Evolutionary conservation across 2,329 filamentous ascomycete genomes (phyloP).

Genomic region (Kalmusia sp.): DNA sequence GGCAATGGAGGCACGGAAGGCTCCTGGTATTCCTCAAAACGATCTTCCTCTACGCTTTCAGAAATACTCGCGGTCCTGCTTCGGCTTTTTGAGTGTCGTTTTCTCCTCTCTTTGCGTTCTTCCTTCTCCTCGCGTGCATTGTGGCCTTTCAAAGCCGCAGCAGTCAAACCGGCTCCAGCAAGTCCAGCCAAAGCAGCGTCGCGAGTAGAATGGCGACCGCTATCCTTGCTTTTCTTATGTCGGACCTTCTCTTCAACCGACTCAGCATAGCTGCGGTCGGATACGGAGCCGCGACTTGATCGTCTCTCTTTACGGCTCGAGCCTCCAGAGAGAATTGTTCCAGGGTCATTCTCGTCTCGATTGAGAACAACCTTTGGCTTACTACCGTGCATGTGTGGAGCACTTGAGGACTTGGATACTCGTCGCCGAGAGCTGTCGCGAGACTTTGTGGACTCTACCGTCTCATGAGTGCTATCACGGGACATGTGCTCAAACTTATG

Average conservation of each 20-base stretch:
- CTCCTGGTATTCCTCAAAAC: constrained; percentile 57
- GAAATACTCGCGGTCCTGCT: constrained; percentile 61
- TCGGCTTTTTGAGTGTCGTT: constrained; percentile 58
- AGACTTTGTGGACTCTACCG: constrained; percentile 63
- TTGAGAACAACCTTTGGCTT: constrained; percentile 69
- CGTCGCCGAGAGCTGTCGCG: constrained; percentile 57
- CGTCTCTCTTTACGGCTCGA: constrained; percentile 61
- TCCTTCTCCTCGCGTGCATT: constrained; percentile 64
- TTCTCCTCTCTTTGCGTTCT: constrained; percentile 53
- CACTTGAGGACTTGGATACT: constrained; percentile 67
- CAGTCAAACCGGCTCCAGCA: constrained; percentile 64
- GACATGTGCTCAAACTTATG: constrained; percentile 71
- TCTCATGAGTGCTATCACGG: constrained; percentile 58
- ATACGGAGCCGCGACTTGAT: constrained; percentile 59
- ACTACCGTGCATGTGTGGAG: constrained; percentile 61
- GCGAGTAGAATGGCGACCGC: constrained; percentile 51
- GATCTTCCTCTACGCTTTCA: constrained; percentile 61
- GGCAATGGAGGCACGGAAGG: constrained; percentile 77
- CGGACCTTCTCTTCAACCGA: constrained; percentile 57
- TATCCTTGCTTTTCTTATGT: constrained; percentile 62
- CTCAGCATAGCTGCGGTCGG: constrained; percentile 51
- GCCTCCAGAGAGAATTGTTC: constrained; percentile 63
- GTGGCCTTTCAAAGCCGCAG: constrained; percentile 68
- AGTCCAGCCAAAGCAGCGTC: constrained; percentile 63
- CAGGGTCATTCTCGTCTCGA: constrained; percentile 64